Percentiles rank a stretch among this genome's conserved stretches.
Evolutionary conservation across 805 yeast species (phyloP).

Genomic region (Cyberlindnera xylosilytica): DNA sequence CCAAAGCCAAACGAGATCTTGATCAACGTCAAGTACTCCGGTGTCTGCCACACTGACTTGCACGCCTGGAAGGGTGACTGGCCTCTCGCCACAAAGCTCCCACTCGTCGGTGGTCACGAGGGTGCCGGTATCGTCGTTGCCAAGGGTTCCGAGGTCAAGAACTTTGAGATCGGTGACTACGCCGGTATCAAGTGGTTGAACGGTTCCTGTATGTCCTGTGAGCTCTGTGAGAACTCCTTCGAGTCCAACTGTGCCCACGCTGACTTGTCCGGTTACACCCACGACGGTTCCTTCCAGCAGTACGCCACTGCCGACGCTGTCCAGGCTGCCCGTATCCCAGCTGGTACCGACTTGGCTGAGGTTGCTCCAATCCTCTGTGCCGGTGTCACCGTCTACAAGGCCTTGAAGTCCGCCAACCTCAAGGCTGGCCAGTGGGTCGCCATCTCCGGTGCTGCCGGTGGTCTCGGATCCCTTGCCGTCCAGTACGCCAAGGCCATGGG

Average conservation of each 20-base stretch:
- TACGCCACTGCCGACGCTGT: conserved; percentile 66
- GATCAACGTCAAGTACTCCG: conserved; percentile 67
- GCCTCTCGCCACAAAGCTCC: conserved; percentile 53
- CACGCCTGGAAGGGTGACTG: conserved; percentile 49
- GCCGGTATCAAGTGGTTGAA: conserved; percentile 74
- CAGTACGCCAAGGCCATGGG: conserved; percentile 82
- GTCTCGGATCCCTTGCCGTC: conserved; percentile 73
- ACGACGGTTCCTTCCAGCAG: conserved; percentile 53
- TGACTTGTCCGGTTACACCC: conserved; percentile 56
- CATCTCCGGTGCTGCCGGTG: conserved; percentile 80
- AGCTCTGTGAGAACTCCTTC: conserved; percentile 54
- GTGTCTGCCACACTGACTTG: conserved; percentile 73
- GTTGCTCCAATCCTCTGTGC: conserved; percentile 48
- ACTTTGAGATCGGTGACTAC: conserved; percentile 61
- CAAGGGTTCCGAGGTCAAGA: conserved; percentile 55
- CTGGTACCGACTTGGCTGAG: conserved; percentile 55
- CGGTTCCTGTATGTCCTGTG: conserved; percentile 66
- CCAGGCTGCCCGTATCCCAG: conserved; percentile 60
- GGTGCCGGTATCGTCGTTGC: conserved; percentile 74
- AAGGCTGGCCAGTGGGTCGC: conserved; percentile 72
- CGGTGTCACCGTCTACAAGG: conserved; percentile 62
- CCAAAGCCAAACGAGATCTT: conserved; percentile 65
- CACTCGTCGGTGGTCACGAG: conserved; percentile 72
- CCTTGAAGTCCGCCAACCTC: conserved; percentile 56
- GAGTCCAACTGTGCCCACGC: conserved; percentile 71